Percentiles rank a stretch among this genome's conserved stretches.
phyloP scores from a whole-genome alignment of 1,284 basidiomycete species.

The Dichomitus squalens region DNA sequence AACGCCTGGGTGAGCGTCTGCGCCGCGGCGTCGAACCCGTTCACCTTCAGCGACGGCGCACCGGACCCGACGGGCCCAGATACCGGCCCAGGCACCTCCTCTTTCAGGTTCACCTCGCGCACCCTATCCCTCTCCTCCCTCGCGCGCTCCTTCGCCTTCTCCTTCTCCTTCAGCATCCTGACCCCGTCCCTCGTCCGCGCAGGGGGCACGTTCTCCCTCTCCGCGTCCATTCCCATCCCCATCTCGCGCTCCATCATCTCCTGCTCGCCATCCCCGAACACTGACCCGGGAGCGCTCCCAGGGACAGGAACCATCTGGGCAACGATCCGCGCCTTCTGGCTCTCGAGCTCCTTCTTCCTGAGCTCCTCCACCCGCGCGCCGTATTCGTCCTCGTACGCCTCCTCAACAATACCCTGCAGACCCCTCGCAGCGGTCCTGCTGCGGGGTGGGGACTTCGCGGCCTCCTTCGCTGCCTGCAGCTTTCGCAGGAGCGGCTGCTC shows the following conservation, averaged over 20 bases:
- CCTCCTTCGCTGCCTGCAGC: conserved; percentile 48
- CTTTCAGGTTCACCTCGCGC: conserved; percentile 28
- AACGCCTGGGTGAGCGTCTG: conserved; percentile 73
- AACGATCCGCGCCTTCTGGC: conserved; percentile 87
- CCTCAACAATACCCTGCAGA: conserved; percentile 55
- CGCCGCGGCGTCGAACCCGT: conserved; percentile 67
- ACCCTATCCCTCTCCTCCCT: conserved; percentile 24
- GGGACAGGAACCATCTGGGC: conserved; percentile 82
- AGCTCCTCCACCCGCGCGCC: conserved; percentile 41
- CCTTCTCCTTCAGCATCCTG: conserved; percentile 14
- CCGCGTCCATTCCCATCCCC: conserved; percentile 3
- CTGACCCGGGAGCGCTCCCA: conserved; percentile 26
- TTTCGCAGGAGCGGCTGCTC: conserved; percentile 64
- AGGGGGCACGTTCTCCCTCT: conserved; percentile 17
- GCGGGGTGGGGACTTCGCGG: conserved; percentile 39
- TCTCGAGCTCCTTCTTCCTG: conserved; percentile 74
- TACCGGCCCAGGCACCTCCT: conserved; percentile 4
- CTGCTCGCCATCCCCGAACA: conserved; percentile 40
- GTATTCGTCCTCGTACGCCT: conserved; percentile 42
- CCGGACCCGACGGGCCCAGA: conserved; percentile 3
- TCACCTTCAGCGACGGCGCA: conserved; percentile 38
- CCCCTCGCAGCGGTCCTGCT: conserved; percentile 19
- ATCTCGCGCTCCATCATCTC: not conserved
- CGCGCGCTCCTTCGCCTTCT: conserved; percentile 28
- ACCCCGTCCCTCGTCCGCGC: conserved; percentile 11